These are phyloP conservation scores for Lipomyces kockii DNA, from an alignment of 805 yeast species.

Conservation along the genomic window DNA sequence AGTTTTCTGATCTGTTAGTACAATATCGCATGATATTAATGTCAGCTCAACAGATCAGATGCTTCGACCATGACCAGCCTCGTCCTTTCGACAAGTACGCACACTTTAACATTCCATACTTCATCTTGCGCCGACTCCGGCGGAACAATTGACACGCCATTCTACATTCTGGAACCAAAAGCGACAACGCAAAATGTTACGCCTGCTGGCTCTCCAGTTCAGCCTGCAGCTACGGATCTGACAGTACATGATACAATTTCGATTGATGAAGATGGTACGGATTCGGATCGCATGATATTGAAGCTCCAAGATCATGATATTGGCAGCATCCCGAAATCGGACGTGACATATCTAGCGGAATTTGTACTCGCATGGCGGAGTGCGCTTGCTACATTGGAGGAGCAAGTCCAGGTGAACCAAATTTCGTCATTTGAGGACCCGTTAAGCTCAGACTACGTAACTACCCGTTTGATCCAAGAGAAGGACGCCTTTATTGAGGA, in stretches of 20 bases:
- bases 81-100: constrained; percentile 28
- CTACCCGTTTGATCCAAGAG: constrained; percentile 28
- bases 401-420: constrained; percentile 20
- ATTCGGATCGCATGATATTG: constrained; percentile 16
- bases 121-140: constrained; percentile 19
- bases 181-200: not conserved
- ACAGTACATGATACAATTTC: constrained; percentile 30
- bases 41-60: not conserved
- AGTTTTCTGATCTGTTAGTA: not conserved
- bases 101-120: constrained; percentile 24
- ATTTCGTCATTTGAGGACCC: constrained; percentile 22
- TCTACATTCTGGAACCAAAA: constrained; percentile 16
- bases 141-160: constrained; percentile 23
- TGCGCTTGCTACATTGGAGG: constrained; percentile 40
- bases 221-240: constrained; percentile 19
- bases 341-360: constrained; percentile 37
- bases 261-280: constrained; percentile 25
- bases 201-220: not conserved
- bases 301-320: constrained; percentile 25
- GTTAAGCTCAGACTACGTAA: constrained; percentile 29
- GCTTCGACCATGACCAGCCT: constrained; percentile 7
- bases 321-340: constrained; percentile 20
- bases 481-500: constrained; percentile 33
- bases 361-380: constrained; percentile 43
- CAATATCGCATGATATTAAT: not conserved